Evolutionary conservation across 306 rosid genomes (phyloP), one percentile per base, ranked within the genome.

Genomic region (Begonia masoniana): DNA sequence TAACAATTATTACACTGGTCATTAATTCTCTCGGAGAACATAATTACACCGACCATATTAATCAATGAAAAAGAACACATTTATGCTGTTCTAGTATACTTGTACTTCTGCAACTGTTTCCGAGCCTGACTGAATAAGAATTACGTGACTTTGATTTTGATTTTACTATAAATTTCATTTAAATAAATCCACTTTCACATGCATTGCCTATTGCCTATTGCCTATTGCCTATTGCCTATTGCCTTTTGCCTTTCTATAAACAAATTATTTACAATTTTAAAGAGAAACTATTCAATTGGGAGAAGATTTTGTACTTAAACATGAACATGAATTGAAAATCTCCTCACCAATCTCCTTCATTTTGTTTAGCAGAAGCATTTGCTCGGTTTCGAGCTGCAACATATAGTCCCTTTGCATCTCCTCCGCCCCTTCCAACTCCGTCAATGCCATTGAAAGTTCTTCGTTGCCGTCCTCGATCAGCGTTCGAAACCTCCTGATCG

Each of bases 331-430:
- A 60, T 72, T 53, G 6, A 79, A 55, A 23, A 86, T 78, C 75
- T 92, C 96, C 50, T 68, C 77, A 51, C 89, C 99, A 43, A 92
- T 80, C 66, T 81, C 95, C 75, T 69, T 81, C 57, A 86, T 65
- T 76, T 86, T 92, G 78, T 76, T 76, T 13, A 92, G 75, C 35
- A 92, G 96, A 53, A 92, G 93, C 73, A 52, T 67, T 61, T 86
- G 99, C 64, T 86, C 99, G 4, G 81, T 92, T 68, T 92, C 96
- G 6, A 92, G 63, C 58, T 83, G 93, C 35, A 15, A 57, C 76
- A 86, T 78, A 62, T 81, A 86, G 10, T 71, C 88, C 73, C 78
- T 88, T 50, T 79, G 99, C 41, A 74, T 61, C 23, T 81, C 89
- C 64, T 92, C 95, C 0, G 83, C 63, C 43, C 80, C 72, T 74